Conservation (phyloP, 768 basidiomycete genomes). For the Hysterangium stoloniferum region DNA sequence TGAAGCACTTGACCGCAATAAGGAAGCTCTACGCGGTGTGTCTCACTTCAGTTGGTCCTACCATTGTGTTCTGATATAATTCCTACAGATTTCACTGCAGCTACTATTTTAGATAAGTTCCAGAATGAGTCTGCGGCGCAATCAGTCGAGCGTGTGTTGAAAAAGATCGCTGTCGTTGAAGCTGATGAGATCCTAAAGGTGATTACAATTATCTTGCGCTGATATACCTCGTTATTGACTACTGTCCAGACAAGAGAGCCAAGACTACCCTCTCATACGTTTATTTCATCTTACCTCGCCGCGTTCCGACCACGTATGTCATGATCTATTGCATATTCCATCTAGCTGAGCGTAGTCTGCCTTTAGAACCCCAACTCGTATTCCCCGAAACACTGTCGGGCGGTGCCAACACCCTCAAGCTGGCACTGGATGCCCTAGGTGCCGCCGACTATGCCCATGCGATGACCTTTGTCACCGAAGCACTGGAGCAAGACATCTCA, state of each 20-base stretch:
- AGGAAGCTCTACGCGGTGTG: constrained; percentile 74
- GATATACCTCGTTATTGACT: neutral
- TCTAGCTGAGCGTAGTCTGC: too few relatives aligned
- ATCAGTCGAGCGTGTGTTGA: constrained; percentile 88
- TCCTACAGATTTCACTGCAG: constrained; percentile 83
- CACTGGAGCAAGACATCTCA: constrained; percentile 80
- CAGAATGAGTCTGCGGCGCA: constrained; percentile 69
- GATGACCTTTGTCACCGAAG: constrained; percentile 71
- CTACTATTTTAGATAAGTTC: constrained; percentile 92
- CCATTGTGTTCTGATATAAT: neutral
- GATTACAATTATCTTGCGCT: constrained; percentile 2
- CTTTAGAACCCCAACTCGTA: constrained; percentile 53
- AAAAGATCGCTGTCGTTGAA: constrained; percentile 66
- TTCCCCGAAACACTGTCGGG: constrained; percentile 68
- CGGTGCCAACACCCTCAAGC: constrained; percentile 77
- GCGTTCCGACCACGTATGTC: constrained; percentile 86
- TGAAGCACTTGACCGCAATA: constrained; percentile 64
- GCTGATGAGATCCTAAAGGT: constrained; percentile 67
- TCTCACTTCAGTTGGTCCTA: neutral
- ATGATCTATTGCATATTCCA: constrained; percentile 2
- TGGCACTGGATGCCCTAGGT: constrained; percentile 75
- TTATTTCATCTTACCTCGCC: constrained; percentile 92
- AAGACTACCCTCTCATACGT: constrained; percentile 80
- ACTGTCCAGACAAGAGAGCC: constrained; percentile 57
- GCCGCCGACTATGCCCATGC: constrained; percentile 83